Conservation (phyloP, 176 grass and related monocot genomes). For the Rhipidocladum racemiflorum region DNA sequence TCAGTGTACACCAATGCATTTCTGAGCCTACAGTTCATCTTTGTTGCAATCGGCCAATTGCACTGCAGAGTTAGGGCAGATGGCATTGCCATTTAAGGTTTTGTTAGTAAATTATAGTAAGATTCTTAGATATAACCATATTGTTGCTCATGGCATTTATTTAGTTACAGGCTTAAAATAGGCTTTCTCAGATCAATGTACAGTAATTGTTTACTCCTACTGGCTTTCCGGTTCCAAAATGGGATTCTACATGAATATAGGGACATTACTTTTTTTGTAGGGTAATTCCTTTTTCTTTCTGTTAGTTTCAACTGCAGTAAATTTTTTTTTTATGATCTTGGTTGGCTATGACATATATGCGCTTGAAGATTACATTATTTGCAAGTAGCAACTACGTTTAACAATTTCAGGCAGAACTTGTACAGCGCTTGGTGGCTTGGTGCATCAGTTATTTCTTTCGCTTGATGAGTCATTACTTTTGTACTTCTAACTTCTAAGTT, state of each 20-base stretch:
- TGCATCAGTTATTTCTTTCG: neutral
- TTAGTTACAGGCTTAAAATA: neutral
- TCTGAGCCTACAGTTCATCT: neutral
- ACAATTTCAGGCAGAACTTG: neutral
- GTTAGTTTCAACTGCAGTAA: neutral
- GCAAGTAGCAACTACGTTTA: neutral
- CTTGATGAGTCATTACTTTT: neutral
- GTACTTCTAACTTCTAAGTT: neutral
- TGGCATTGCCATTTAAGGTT: neutral
- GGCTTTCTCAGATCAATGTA: neutral
- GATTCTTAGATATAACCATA: neutral
- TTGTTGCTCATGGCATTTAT: neutral
- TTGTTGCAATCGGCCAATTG: neutral
- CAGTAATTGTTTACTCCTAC: neutral
- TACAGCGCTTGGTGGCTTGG: neutral
- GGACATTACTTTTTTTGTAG: neutral
- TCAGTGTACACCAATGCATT: neutral
- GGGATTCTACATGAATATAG: neutral
- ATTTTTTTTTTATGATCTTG: neutral
- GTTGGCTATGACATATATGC: neutral
- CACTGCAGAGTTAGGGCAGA: neutral
- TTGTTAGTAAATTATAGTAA: neutral
- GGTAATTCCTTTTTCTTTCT: neutral
- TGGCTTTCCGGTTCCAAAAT: neutral
- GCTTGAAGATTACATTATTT: neutral